Percentiles rank a stretch among this genome's conserved stretches.
Conservation (phyloP, 768 basidiomycete species). For the Podaxis pistillaris region DNA sequence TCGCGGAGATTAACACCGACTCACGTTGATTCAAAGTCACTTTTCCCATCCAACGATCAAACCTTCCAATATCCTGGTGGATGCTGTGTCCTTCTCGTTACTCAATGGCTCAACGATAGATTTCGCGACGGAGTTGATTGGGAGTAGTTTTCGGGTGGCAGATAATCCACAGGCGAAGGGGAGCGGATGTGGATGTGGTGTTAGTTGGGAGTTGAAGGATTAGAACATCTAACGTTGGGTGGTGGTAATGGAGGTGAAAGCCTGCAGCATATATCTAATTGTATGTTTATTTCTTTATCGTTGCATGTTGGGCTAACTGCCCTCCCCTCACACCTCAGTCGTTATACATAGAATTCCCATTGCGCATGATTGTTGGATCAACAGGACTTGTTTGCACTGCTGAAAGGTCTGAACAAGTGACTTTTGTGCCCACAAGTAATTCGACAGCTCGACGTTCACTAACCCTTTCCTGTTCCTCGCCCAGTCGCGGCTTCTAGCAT, state of each 20-base stretch:
- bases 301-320: not conserved
- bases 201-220: constrained; percentile 88
- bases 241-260: too few relatives aligned
- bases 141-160: constrained; percentile 79
- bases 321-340: not conserved
- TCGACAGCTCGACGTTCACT: too few relatives aligned
- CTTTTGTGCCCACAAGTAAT: not conserved
- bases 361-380: too few relatives aligned
- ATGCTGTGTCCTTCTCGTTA: constrained; percentile 80
- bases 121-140: constrained; percentile 93
- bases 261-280: not conserved
- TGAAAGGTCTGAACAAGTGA: not conserved
- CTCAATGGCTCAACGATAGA: constrained; percentile 89
- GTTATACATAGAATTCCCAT: not conserved
- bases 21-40: constrained; percentile 39
- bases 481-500: not conserved
- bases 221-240: constrained; percentile 15
- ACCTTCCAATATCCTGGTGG: constrained; percentile 79
- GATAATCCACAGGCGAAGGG: constrained; percentile 92
- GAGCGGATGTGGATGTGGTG: constrained; percentile 90
- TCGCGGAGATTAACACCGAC: constrained; percentile 8
- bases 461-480: not conserved
- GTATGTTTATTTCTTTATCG: constrained; percentile 2
- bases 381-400: not conserved
- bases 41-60: constrained; percentile 70